Conservation (phyloP, 306 rosid species). For the Inga laurina region DNA sequence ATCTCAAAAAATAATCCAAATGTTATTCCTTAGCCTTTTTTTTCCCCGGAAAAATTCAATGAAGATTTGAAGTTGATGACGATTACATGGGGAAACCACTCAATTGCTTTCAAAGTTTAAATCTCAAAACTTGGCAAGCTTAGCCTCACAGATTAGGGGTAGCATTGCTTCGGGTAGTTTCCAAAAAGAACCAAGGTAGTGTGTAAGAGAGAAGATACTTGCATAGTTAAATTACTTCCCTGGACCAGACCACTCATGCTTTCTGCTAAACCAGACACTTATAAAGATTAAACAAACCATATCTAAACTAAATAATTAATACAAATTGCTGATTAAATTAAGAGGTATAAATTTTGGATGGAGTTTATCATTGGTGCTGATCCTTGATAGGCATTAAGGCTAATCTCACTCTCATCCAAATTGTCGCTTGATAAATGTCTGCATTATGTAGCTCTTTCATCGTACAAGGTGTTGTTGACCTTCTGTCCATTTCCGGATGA, state of each 20-base stretch:
- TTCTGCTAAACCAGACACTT: not conserved
- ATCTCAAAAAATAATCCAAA: too few relatives aligned
- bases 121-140: not conserved
- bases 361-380: constrained; percentile 14
- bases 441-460: constrained; percentile 17
- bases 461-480: constrained; percentile 3
- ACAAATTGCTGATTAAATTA: constrained; percentile 1
- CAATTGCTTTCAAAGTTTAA: not conserved
- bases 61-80: not conserved
- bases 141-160: not conserved
- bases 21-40: not conserved
- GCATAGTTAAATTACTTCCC: not conserved
- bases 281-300: constrained; percentile 15
- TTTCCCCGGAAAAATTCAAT: not conserved
- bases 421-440: constrained; percentile 16
- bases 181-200: not conserved
- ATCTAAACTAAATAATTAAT: not conserved
- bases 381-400: not conserved
- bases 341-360: constrained; percentile 5
- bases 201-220: not conserved
- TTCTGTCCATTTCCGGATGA: not conserved
- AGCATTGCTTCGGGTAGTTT: not conserved
- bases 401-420: constrained; percentile 23
- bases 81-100: not conserved
- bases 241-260: not conserved